Base-by-base conservation (phyloP, 1,284 basidiomycete species). In the Moesziomyces globuligerus region DNA sequence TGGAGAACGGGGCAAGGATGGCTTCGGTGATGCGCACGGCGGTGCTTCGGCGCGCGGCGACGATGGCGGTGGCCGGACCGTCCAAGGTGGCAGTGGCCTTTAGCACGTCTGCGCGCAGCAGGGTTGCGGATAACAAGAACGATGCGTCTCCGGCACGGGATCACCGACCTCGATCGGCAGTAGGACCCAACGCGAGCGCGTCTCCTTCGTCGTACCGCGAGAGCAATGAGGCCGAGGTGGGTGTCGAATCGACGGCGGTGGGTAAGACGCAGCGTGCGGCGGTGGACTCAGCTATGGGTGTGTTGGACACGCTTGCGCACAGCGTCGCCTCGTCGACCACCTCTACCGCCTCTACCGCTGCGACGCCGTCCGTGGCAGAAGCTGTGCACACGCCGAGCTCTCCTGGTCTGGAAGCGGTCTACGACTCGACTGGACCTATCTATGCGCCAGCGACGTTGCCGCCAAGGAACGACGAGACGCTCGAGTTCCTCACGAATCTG, bases 401-500 rank as follows among this genome's bases (percentile, higher is more conserved):
- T 6, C 66, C 54, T 2, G 8, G 4, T 2, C 26, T 70, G 1
- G n/a, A n/a, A 0, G 23, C 51, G 8, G 49, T 65, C 1, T 46
- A 64, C 45, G 51, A 64, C 11, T 28, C 39, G 1, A 13, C 23
- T 0, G 61, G 57, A 1, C 61, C 68, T 0, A 37, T 70, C 13
- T 80, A 80, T 48, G 58, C 75, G 0, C 39, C 65, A 3, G 23
- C 58, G 10, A 61, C 66, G 8, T 60, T 80, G 1, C 78, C 78
- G 1, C 68, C 74, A 0, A 48, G 64, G 21, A 54, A 75, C 23
- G 83, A 84, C 41, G 58, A 76, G 1, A 71, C 75, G 13, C 67
- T 84, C n/a, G 70, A 82, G 17, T 71, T 74, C 28, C 66, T 81
- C 40, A 74, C 83, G 45, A 82, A 83, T 32, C 70, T 84, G 41